Base-by-base conservation (phyloP, 73 alveolate species). In the Tetrahymena elliotti region DNA sequence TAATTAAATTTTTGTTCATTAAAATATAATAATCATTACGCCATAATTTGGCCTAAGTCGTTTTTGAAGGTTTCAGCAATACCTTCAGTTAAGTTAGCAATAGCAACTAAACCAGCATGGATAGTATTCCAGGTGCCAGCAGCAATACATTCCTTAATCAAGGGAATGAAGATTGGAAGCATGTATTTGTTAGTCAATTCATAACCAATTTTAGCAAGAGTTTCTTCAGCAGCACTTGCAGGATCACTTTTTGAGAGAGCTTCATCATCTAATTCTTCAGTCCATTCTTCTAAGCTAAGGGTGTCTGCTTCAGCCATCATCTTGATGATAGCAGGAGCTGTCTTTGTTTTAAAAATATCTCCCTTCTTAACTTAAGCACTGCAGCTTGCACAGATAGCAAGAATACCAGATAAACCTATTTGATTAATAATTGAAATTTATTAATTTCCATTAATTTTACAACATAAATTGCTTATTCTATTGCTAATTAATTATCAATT, bases 91-190 rank as follows among this genome's bases (percentile, higher is more conserved):
- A 94, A 88, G 18, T 94, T 84, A 38, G 96, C 95, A 93, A 94
- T 84, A 33, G 96, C 96, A 52, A 94, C 93, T 38, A 94, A 94
- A 88, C 96, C 96, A 40, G 95, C 95, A 94, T 94, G 96, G 31
- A 84, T 84, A 35, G 68, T 94, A 84, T 84, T 94, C 31, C 93
- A 39, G 15, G 18, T 52, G 35, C 93, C 83, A 16, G 96, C 47
- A 84, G 84, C 22, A 38, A 94, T 36, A 31, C 95, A 94, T 94
- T 94, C 40, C 95, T 84, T 94, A 2, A 94, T 94, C 1, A 88
- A 37, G 38, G 96, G 96, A 39, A 94, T 94, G 92, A 94, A 94
- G 6, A 94, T 37, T 0, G 96, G 96, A 36, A 94, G 93, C 40
- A 94, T 36, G 33, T 37, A 94, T 52, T 94, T 94, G 18, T 83